phyloP scores from a whole-genome alignment of 1,284 basidiomycete genomes.

The Abortiporus biennis region DNA sequence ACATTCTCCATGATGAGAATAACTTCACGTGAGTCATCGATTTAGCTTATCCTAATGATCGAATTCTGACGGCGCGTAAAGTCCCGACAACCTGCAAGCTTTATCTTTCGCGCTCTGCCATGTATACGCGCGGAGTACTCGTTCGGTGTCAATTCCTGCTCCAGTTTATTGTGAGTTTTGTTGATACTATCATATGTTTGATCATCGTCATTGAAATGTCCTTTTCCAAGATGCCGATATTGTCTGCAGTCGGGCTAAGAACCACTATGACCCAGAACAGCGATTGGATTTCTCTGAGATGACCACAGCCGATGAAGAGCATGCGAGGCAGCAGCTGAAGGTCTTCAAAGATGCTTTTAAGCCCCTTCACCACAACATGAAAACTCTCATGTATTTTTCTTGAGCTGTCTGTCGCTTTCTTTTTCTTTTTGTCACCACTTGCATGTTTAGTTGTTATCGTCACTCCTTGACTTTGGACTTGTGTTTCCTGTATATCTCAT shows the following conservation, averaged over 20 bases:
- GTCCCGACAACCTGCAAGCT: slow-evolving; percentile 61
- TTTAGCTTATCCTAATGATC: slow-evolving; percentile 8
- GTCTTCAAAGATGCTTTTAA: slow-evolving; percentile 50
- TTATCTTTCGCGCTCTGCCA: slow-evolving; percentile 76
- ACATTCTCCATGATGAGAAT: slow-evolving; percentile 55
- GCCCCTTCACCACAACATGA: slow-evolving; percentile 44
- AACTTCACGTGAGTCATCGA: slow-evolving; percentile 36
- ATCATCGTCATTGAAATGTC: not conserved
- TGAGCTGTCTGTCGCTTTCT: slow-evolving; percentile 17
- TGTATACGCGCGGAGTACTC: slow-evolving; percentile 76
- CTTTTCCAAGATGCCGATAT: slow-evolving; percentile 67
- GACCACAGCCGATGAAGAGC: slow-evolving; percentile 33
- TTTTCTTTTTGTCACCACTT: not conserved
- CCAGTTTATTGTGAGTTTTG: slow-evolving; percentile 70
- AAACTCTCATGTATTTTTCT: slow-evolving; percentile 63
- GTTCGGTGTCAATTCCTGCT: slow-evolving; percentile 79
- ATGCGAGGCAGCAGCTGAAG: slow-evolving; percentile 40
- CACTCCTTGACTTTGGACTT: no score
- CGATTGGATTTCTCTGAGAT: slow-evolving; percentile 49
- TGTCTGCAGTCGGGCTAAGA: slow-evolving; percentile 75
- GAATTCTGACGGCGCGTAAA: slow-evolving; percentile 16
- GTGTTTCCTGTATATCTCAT: no score
- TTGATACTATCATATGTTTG: slow-evolving; percentile 3
- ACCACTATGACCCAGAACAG: slow-evolving; percentile 65
- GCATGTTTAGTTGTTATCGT: not conserved